Percentiles rank a stretch among this genome's conserved stretches.
Evolutionary conservation across 306 rosid species (phyloP).

Genomic region (Vicia faba): DNA sequence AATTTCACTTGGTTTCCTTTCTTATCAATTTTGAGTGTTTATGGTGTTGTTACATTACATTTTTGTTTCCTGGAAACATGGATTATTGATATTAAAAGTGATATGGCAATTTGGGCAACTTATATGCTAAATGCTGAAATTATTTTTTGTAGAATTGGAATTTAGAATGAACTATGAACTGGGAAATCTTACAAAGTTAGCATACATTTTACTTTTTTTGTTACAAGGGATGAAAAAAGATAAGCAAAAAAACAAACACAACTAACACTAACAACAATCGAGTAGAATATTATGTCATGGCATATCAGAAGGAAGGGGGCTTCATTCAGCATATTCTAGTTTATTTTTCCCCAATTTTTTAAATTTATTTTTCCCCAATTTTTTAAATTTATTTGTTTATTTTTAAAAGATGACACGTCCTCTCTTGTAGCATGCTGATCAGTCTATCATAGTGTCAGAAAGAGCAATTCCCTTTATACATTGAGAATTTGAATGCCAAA

Average conservation of each 20-base stretch:
- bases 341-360: background rate
- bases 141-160: conserved; percentile 24
- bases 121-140: background rate
- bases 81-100: background rate
- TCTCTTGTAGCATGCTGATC: conserved; percentile 5
- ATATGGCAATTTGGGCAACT: conserved; percentile 1
- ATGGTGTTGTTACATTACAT: conserved; percentile 10
- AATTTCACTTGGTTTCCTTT: conserved; percentile 16
- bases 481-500: conserved; percentile 24
- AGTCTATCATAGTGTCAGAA: background rate
- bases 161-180: background rate
- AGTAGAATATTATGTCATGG: background rate
- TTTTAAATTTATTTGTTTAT: conserved; percentile 9
- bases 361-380: background rate
- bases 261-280: background rate
- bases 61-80: conserved; percentile 24
- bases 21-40: conserved; percentile 26
- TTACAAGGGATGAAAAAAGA: conserved; percentile 6
- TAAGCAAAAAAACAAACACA: background rate
- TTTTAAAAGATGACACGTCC: conserved; percentile 1
- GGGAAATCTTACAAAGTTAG: conserved; percentile 5
- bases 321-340: background rate
- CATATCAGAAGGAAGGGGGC: background rate
- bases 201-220: background rate
- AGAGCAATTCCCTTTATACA: conserved; percentile 26